These are phyloP conservation scores for Panicum virgatum DNA, from an alignment of 202 grass and related monocot genomes.

Conservation along the genomic window DNA sequence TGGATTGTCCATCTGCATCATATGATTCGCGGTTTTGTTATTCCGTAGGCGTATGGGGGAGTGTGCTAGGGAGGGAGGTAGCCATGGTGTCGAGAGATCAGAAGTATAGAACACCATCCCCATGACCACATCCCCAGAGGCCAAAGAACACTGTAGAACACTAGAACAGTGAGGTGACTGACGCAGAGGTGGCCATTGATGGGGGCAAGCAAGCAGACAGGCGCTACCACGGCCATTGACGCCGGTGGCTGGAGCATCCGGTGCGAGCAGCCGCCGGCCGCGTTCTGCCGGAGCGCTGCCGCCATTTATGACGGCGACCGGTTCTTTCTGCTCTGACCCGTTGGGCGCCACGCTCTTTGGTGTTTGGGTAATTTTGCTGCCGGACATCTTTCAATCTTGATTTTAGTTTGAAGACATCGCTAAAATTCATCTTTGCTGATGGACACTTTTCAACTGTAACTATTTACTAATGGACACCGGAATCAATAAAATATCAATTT, in stretches of 20 bases:
- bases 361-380: no score
- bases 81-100: background rate
- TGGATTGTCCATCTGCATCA: background rate
- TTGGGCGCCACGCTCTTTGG: background rate
- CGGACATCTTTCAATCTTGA: no score
- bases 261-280: no score
- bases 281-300: background rate
- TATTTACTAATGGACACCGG: no score
- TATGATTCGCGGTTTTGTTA: constrained; percentile 11
- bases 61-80: background rate
- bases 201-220: background rate
- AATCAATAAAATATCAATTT: no score
- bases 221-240: background rate
- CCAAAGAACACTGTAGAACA: background rate
- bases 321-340: no score
- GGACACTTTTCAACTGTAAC: no score
- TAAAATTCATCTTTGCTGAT: no score
- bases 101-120: background rate
- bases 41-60: background rate
- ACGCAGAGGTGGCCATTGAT: background rate
- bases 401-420: no score
- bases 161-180: background rate
- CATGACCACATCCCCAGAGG: background rate
- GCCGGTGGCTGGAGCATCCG: background rate
- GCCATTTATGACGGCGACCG: background rate